Conservation (phyloP, 2,329 filamentous ascomycete species). For the Emergomyces orientalis region DNA sequence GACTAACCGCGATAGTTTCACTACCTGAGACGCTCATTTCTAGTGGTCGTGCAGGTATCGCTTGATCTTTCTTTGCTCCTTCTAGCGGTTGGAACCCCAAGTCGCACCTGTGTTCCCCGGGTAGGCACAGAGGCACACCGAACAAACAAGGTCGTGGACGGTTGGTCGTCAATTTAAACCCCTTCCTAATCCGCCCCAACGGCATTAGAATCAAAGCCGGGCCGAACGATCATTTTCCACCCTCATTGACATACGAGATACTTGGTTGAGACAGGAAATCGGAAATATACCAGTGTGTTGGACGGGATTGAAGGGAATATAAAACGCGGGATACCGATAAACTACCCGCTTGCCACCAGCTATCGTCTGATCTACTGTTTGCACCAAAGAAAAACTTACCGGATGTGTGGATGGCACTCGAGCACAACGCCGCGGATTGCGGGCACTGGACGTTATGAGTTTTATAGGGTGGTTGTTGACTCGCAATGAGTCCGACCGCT, state of each 20-base stretch:
- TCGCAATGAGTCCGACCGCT: conserved; percentile 1
- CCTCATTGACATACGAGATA: neutral
- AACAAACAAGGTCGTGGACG: neutral
- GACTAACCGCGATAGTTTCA: neutral
- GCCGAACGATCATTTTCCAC: neutral
- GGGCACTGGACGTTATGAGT: conserved; percentile 11
- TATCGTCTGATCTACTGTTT: neutral
- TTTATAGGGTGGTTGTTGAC: conserved; percentile 6
- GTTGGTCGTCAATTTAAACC: neutral
- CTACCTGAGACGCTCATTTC: neutral
- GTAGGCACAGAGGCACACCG: neutral
- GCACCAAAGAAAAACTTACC: neutral
- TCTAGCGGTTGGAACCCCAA: neutral
- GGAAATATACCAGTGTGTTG: neutral
- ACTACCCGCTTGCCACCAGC: neutral
- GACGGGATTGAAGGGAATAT: neutral
- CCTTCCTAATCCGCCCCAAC: neutral
- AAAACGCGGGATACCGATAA: neutral
- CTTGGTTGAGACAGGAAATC: neutral
- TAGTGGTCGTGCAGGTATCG: neutral
- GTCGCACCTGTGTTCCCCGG: conserved; percentile 1
- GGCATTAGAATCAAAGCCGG: neutral
- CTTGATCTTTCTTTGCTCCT: neutral
- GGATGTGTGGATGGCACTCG: conserved; percentile 11
- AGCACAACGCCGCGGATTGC: conserved; percentile 1